Evolutionary conservation across 164 flowering plant species (phyloP), one percentile per base, ranked within the genome.

Genomic region (Magnolia officinalis): DNA sequence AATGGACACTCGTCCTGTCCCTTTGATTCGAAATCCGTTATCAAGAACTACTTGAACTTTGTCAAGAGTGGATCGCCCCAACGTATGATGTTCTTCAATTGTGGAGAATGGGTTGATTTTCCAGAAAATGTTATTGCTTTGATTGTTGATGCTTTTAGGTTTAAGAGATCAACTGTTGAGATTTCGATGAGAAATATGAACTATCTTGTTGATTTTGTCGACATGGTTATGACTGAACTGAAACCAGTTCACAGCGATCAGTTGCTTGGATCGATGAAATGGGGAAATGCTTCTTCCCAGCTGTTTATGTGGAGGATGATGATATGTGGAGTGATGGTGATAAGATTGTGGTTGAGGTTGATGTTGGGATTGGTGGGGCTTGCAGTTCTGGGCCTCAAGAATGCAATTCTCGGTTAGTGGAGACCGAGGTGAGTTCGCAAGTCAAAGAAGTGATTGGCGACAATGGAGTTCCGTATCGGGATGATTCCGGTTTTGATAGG

Each of bases 241-340:
- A 29, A 24, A 73, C 74, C 52, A 80, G 82, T 9, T 14, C 55
- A 24, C 61, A 74, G 69, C 72, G 68, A 55, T 78, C 82, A 6
- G 61, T 80, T 21, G 82, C 82, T 29, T 80, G 82, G 82, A 77
- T 80, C 31, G 82, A 80, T 65, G 80, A 77, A 65, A 70, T 75
- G 14, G 75, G 67, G 45, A 63, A 74, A 6, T 77, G 82, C 61
- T 80, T 73, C 68, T 80, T 80, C 21, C 19, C 68, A 1, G 3
- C 4, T 24, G 4, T 65, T 29, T 24, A 9, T 29, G 5, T 11
- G 13, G 68, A 65, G 6, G 64, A 10, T 7, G 49, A 75, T 26
- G 71, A 26, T 9, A 18, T 18, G 21, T 29, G n/a, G 24, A 29
- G 19, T 11, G 14, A 37, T 19, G 23, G 52, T 5, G 14, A 31